Evolutionary conservation across 768 basidiomycete species (phyloP).

Genomic region (Nidularia sp.): DNA sequence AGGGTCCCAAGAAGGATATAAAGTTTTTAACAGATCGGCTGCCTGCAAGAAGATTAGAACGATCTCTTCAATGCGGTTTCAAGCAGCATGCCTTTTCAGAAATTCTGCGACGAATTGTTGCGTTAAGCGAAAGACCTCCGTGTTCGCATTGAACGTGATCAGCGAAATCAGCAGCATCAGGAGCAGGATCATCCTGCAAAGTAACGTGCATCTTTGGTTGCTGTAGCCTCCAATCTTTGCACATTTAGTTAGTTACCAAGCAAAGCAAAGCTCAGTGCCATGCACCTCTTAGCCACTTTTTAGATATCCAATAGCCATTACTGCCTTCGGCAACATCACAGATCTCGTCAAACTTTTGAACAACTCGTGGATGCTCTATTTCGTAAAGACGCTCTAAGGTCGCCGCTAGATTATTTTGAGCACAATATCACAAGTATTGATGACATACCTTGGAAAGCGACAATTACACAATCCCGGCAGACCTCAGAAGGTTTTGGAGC

Average conservation of each 20-base stretch:
- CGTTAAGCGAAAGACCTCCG: constrained; percentile 51
- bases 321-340: constrained; percentile 37
- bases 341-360: constrained; percentile 54
- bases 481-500: constrained; percentile 44
- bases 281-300: constrained; percentile 71
- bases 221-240: constrained; percentile 64
- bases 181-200: constrained; percentile 58
- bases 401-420: not conserved
- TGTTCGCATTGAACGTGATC: constrained; percentile 73
- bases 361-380: constrained; percentile 60
- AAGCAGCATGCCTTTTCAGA: constrained; percentile 45
- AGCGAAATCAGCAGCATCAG: constrained; percentile 53
- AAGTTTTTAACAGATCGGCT: constrained; percentile 40
- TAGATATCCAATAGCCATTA: constrained; percentile 69
- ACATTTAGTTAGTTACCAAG: not conserved
- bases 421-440: not conserved
- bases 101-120: constrained; percentile 56
- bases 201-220: constrained; percentile 76
- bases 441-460: constrained; percentile 51
- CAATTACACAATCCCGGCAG: constrained; percentile 57
- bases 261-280: no score
- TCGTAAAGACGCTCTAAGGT: constrained; percentile 63
- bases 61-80: not conserved
- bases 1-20: constrained; percentile 69
- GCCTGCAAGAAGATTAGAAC: constrained; percentile 37